Percentiles rank a stretch among this genome's conserved stretches.
Conservation (phyloP, 139 green algal genomes). For the Pleodorina starrii region DNA sequence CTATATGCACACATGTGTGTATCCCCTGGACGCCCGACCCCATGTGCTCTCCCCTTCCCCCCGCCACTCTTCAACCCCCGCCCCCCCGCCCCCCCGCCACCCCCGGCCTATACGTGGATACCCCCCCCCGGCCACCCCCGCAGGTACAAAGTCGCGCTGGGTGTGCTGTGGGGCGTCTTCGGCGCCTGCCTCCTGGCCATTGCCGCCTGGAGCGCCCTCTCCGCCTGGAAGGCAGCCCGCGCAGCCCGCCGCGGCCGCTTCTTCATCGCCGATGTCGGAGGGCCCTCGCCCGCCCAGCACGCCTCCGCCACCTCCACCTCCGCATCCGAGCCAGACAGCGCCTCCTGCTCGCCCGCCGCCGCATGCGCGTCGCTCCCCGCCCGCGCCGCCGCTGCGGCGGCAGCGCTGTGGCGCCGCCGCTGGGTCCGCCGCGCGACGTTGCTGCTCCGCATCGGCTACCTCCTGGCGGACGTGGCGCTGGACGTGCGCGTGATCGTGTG, state of each 20-base stretch:
- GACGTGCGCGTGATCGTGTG: constrained; percentile 52
- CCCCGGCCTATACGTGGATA: too few species aligned
- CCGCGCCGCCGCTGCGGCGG: not conserved
- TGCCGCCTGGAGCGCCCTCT: not conserved
- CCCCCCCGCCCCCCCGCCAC: too few species aligned
- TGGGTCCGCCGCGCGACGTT: constrained; percentile 40
- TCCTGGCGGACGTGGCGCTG: constrained; percentile 47
- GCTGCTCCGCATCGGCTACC: constrained; percentile 9
- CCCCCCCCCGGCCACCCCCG: too few species aligned
- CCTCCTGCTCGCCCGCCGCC: too few species aligned
- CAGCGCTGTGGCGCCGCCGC: constrained; percentile 10
- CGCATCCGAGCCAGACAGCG: not conserved
- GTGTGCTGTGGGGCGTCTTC: constrained; percentile 55
- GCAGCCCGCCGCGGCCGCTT: not conserved
- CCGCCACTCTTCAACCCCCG: too few species aligned
- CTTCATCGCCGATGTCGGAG: not conserved
- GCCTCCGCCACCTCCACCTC: not conserved
- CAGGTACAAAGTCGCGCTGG: constrained; percentile 60
- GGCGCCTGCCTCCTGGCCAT: constrained; percentile 33
- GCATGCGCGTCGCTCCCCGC: too few species aligned
- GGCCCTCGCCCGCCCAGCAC: not conserved
- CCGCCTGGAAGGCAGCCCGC: not conserved
- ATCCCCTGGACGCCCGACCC: too few species aligned
- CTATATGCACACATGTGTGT: too few species aligned
- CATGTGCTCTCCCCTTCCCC: too few species aligned